These are phyloP conservation scores for Gracilariopsis chorda DNA, from an alignment of 23 red algal genomes.

Conservation along the genomic window DNA sequence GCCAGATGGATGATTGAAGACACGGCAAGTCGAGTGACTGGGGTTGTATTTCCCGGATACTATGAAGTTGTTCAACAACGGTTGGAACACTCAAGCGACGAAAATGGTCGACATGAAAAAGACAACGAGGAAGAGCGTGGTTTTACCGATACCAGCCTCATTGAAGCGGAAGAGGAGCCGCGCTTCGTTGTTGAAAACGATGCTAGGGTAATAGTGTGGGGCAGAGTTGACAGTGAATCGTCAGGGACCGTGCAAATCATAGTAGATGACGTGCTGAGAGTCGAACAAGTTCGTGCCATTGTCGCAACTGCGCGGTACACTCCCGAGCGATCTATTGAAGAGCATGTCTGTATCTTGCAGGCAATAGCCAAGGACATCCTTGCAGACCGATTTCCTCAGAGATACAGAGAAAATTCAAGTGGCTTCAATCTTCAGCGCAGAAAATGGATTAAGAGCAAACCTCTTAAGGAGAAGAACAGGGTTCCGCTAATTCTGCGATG, in stretches of 20 bases:
- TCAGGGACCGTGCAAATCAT: conserved; percentile 58
- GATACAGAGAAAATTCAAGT: neutral
- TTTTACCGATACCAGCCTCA: neutral
- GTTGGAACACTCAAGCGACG: neutral
- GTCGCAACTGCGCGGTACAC: conserved; percentile 32
- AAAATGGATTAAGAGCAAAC: conserved; percentile 20
- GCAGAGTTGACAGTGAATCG: conserved; percentile 65
- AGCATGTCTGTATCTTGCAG: neutral
- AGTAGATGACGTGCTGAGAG: conserved; percentile 67
- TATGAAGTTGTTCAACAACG: conserved; percentile 45
- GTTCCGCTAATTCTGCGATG: conserved; percentile 32
- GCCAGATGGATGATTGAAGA: conserved; percentile 52
- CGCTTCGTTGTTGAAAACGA: conserved; percentile 42
- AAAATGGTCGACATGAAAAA: neutral
- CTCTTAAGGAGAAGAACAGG: conserved; percentile 28
- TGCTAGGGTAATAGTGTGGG: conserved; percentile 70
- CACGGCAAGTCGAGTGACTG: conserved; percentile 14
- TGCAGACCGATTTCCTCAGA: neutral
- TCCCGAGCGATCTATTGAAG: neutral
- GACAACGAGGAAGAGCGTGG: neutral
- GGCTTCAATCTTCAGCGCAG: neutral
- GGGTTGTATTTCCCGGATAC: conserved; percentile 40
- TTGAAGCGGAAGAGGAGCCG: neutral
- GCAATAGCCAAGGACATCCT: conserved; percentile 12
- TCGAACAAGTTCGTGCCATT: conserved; percentile 26